These are phyloP conservation scores for Floccularia luteovirens DNA, from an alignment of 768 basidiomycete genomes.

Conservation along the genomic window DNA sequence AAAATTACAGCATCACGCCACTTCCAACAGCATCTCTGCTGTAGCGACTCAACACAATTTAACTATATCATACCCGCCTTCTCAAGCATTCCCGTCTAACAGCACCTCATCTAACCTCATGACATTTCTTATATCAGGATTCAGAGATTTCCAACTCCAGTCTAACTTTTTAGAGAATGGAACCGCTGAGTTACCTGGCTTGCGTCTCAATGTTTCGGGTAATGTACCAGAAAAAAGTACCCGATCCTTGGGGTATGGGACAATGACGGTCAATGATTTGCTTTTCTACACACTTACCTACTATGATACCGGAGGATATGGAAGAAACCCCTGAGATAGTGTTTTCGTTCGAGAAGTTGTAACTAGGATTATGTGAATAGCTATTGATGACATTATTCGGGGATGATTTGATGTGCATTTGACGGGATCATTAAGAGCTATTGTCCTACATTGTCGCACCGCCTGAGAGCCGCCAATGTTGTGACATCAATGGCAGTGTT, in stretches of 20 bases:
- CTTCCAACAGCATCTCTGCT: conserved; percentile 16
- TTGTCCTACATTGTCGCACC: too few species aligned
- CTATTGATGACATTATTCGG: too few species aligned
- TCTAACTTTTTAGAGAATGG: conserved; percentile 13
- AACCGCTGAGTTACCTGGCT: conserved; percentile 13
- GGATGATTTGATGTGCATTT: too few species aligned
- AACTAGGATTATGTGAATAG: background rate
- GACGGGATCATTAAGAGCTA: too few species aligned
- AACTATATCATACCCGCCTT: conserved; percentile 17
- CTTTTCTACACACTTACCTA: conserved; percentile 20
- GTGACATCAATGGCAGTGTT: too few species aligned
- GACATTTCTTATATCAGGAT: conserved; percentile 18
- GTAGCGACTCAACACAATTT: conserved; percentile 11
- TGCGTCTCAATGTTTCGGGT: conserved; percentile 12
- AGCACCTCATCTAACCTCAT: conserved; percentile 12
- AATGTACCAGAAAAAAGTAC: conserved; percentile 10
- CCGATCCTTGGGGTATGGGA: conserved; percentile 13
- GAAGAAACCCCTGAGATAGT: conserved; percentile 1
- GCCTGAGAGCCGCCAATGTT: too few species aligned
- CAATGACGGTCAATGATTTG: conserved; percentile 13
- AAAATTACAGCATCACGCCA: conserved; percentile 16
- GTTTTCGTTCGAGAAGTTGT: background rate
- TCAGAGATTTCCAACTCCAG: conserved; percentile 9
- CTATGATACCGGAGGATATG: conserved; percentile 7
- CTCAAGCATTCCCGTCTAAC: conserved; percentile 14